A percentile compares a stretch with the other conserved stretches of the same genome.
phyloP scores from a whole-genome alignment of 2,329 filamentous ascomycete species.

The Neopestalotiopsis sp. region DNA sequence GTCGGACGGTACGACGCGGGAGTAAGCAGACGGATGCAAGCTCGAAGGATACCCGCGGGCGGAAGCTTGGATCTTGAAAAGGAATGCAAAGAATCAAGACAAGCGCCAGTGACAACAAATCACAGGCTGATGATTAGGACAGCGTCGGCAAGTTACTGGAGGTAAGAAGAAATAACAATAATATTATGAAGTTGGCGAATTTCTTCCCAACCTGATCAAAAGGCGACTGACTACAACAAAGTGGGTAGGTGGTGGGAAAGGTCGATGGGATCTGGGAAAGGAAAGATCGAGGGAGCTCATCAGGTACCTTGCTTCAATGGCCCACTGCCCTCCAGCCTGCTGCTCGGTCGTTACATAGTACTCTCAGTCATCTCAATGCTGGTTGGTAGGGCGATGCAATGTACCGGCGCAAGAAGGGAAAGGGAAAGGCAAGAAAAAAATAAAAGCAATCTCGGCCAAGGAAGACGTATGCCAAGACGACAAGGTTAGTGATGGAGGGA shows the following conservation, averaged over 20 bases:
- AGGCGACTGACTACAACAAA: background rate
- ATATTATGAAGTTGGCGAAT: background rate
- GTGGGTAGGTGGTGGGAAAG: background rate
- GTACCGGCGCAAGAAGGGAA: background rate
- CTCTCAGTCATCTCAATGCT: background rate
- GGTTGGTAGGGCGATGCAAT: constrained; percentile 15
- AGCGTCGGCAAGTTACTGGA: background rate
- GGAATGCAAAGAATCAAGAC: background rate
- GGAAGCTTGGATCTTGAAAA: background rate
- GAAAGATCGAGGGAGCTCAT: background rate
- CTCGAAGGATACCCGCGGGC: background rate
- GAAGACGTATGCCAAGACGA: constrained; percentile 18
- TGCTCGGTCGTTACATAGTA: background rate
- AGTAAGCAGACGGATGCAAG: background rate
- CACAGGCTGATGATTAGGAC: background rate
- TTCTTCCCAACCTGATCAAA: background rate
- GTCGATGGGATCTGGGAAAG: background rate
- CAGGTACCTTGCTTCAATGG: background rate
- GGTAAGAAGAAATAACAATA: background rate
- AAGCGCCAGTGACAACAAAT: background rate
- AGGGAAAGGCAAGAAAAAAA: background rate
- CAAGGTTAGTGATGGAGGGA: constrained; percentile 9
- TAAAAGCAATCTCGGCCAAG: constrained; percentile 4
- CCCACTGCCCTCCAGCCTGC: background rate
- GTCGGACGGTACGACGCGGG: background rate